A percentile compares a stretch with the other conserved stretches of the same genome.
phyloP scores from a whole-genome alignment of 495 filamentous ascomycete species.

The Podospora fimiseda region DNA sequence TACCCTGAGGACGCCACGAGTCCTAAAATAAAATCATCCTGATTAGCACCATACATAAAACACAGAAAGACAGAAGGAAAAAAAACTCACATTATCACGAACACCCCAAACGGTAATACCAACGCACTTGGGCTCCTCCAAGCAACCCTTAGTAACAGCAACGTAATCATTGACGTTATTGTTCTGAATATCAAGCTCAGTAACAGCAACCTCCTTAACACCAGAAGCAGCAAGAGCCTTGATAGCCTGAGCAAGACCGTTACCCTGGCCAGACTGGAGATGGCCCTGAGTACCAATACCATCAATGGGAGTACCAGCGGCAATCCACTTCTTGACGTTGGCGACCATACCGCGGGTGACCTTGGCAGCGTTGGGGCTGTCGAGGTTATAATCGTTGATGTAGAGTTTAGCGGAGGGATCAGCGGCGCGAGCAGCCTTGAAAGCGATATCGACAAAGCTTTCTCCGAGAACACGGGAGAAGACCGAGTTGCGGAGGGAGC shows the following conservation, averaged over 20 bases:
- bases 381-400: slow-evolving; percentile 66
- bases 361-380: slow-evolving; percentile 43
- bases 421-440: slow-evolving; percentile 51
- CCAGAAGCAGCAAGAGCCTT: slow-evolving; percentile 48
- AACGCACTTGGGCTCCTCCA: slow-evolving; percentile 58
- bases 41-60: slow-evolving; percentile 1
- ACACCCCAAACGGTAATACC: slow-evolving; percentile 77
- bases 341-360: slow-evolving; percentile 52
- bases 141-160: slow-evolving; percentile 57
- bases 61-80: background rate
- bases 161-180: slow-evolving; percentile 55
- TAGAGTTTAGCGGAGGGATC: slow-evolving; percentile 56
- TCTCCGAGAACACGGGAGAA: slow-evolving; percentile 56
- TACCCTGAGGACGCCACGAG: slow-evolving; percentile 57
- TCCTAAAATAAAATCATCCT: slow-evolving; percentile 28
- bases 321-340: slow-evolving; percentile 61
- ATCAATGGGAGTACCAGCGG: slow-evolving; percentile 62
- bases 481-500: slow-evolving; percentile 47
- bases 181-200: slow-evolving; percentile 60
- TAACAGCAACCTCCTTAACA: slow-evolving; percentile 53
- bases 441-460: slow-evolving; percentile 54
- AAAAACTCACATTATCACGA: slow-evolving; percentile 49
- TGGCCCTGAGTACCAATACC: slow-evolving; percentile 66
- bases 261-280: slow-evolving; percentile 43
- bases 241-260: slow-evolving; percentile 44